Conservation (phyloP, 1,284 basidiomycete species). For the Ceratobasidium sp. region DNA sequence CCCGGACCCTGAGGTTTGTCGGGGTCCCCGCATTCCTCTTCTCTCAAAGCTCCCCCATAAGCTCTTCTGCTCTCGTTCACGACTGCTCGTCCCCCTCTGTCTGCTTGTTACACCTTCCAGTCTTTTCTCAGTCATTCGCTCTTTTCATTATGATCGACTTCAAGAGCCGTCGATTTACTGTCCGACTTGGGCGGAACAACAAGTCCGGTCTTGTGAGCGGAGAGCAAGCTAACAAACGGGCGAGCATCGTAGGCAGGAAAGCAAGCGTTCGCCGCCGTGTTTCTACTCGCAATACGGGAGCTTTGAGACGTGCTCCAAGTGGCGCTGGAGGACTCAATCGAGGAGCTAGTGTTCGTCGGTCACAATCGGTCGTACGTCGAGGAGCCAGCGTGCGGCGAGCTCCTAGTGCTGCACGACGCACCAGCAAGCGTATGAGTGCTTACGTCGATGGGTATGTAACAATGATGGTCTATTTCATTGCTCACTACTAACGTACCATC, state of each 20-base stretch:
- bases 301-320: constrained; percentile 35
- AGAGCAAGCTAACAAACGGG: constrained; percentile 7
- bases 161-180: constrained; percentile 35
- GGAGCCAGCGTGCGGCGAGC: constrained; percentile 35
- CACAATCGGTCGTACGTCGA: constrained; percentile 26
- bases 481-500: constrained; percentile 17
- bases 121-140: constrained; percentile 13
- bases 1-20: constrained; percentile 17
- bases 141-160: constrained; percentile 37
- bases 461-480: not conserved
- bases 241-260: constrained; percentile 28
- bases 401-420: constrained; percentile 30
- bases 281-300: constrained; percentile 31
- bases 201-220: constrained; percentile 23
- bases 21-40: constrained; percentile 30
- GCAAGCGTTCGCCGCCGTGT: constrained; percentile 33
- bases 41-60: not conserved
- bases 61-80: not conserved
- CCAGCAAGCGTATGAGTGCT: constrained; percentile 39
- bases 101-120: not conserved
- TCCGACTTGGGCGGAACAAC: constrained; percentile 33
- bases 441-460: constrained; percentile 29
- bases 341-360: constrained; percentile 31
- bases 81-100: constrained; percentile 5
- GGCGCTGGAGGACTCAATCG: constrained; percentile 28